Evolutionary conservation across 108 stramenopile species (phyloP).

Genomic region (Fragilaria radians): DNA sequence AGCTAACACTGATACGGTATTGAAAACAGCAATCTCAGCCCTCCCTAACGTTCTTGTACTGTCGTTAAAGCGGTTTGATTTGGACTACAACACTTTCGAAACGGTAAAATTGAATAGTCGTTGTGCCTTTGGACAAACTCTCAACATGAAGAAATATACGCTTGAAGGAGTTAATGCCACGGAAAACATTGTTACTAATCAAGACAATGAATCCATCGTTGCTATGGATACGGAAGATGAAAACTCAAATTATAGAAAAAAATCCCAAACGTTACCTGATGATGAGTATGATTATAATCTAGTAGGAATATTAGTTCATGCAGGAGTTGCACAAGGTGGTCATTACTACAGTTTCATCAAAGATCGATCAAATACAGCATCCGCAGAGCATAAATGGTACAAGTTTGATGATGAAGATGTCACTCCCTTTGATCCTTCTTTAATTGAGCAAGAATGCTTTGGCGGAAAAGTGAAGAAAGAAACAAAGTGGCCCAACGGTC

Average conservation of each 20-base stretch:
- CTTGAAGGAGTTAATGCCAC: conserved; percentile 84
- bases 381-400: conserved; percentile 77
- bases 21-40: conserved; percentile 80
- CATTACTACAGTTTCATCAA: conserved; percentile 98
- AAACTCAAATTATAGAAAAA: conserved; percentile 29
- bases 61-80: conserved; percentile 95
- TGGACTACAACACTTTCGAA: conserved; percentile 97
- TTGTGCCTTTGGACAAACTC: conserved; percentile 86
- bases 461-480: conserved; percentile 93
- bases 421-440: conserved; percentile 83
- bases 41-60: conserved; percentile 92
- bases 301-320: conserved; percentile 92
- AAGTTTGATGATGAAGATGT: conserved; percentile 98
- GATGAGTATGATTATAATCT: conserved; percentile 93
- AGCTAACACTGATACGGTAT: conserved; percentile 88
- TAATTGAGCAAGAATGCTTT: conserved; percentile 90
- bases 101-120: conserved; percentile 98
- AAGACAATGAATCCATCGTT: conserved; percentile 28
- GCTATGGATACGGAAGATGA: conserved; percentile 35
- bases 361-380: conserved; percentile 50
- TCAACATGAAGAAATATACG: conserved; percentile 95
- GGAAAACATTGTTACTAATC: conserved; percentile 32
- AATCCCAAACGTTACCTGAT: conserved; percentile 48
- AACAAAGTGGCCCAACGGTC: conserved; percentile 85
- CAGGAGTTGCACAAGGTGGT: conserved; percentile 96